Conservation (phyloP, 2,329 filamentous ascomycete species). For the Penicillium vulpinum region DNA sequence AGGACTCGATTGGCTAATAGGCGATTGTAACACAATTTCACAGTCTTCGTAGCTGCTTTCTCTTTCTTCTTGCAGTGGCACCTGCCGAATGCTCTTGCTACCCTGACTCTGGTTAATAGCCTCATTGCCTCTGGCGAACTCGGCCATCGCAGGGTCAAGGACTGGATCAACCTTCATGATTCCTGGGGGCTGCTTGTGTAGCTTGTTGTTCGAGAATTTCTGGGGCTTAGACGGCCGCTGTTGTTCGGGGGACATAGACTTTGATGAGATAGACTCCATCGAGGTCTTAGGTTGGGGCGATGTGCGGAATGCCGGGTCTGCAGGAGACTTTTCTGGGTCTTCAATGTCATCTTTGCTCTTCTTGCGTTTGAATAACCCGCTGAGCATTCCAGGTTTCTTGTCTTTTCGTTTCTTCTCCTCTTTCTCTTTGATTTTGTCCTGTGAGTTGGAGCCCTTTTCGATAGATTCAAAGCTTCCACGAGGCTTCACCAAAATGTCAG, state of each 20-base stretch:
- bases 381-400: constrained; percentile 71
- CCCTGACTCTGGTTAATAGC: constrained; percentile 16
- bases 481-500: constrained; percentile 44
- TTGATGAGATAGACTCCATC: constrained; percentile 43
- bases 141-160: constrained; percentile 28
- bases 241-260: constrained; percentile 22
- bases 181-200: constrained; percentile 66
- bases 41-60: constrained; percentile 23
- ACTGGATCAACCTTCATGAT: constrained; percentile 45
- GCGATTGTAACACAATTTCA: constrained; percentile 22
- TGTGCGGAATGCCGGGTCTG: constrained; percentile 53
- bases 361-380: constrained; percentile 67
- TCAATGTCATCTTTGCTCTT: constrained; percentile 54
- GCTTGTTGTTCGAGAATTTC: constrained; percentile 61
- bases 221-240: constrained; percentile 45
- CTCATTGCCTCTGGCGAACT: constrained; percentile 25
- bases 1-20: constrained; percentile 22
- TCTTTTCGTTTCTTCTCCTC: constrained; percentile 75
- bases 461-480: constrained; percentile 73
- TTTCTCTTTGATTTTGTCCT: constrained; percentile 70
- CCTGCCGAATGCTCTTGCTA: constrained; percentile 37
- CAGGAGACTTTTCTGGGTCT: constrained; percentile 60
- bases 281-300: constrained; percentile 49
- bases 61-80: constrained; percentile 33
- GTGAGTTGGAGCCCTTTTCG: constrained; percentile 64